A percentile compares a stretch with the other conserved stretches of the same genome.
phyloP scores from a whole-genome alignment of 2,329 filamentous ascomycete species.

The Nannizziopsis arthrosporioides region DNA sequence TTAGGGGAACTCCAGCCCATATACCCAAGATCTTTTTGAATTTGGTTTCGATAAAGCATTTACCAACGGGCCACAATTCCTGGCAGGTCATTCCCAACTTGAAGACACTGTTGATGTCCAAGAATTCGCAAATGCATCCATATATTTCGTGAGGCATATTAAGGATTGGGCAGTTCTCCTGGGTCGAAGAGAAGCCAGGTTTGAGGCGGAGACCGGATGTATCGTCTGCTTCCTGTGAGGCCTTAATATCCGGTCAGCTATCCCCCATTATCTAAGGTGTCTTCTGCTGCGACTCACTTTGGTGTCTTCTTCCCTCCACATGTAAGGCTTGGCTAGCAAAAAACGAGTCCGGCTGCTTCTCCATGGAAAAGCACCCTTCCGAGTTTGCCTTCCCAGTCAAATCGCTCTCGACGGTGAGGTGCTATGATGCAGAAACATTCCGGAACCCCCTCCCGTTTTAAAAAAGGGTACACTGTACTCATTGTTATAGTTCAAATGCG shows the following conservation, averaged over 20 bases:
- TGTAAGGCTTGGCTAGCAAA: constrained; percentile 3
- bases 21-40: not conserved
- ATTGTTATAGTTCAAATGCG: not conserved
- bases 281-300: not conserved
- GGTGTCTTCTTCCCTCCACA: not conserved
- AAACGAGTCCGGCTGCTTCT: constrained; percentile 8
- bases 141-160: constrained; percentile 7
- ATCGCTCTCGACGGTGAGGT: constrained; percentile 7
- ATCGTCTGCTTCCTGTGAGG: not conserved
- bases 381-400: constrained; percentile 9
- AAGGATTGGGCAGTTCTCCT: not conserved
- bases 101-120: constrained; percentile 3
- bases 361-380: constrained; percentile 5
- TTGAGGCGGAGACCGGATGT: not conserved
- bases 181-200: not conserved
- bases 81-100: constrained; percentile 7
- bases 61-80: constrained; percentile 6
- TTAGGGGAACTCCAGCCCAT: constrained; percentile 5
- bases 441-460: constrained; percentile 1
- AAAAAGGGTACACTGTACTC: not conserved
- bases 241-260: not conserved
- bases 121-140: constrained; percentile 2
- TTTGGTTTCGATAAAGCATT: constrained; percentile 4
- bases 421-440: constrained; percentile 7
- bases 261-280: not conserved